Evolutionary conservation across 2,329 filamentous ascomycete species (phyloP), one percentile per base, ranked within the genome.

Genomic region (Tolypocladium tundrense): DNA sequence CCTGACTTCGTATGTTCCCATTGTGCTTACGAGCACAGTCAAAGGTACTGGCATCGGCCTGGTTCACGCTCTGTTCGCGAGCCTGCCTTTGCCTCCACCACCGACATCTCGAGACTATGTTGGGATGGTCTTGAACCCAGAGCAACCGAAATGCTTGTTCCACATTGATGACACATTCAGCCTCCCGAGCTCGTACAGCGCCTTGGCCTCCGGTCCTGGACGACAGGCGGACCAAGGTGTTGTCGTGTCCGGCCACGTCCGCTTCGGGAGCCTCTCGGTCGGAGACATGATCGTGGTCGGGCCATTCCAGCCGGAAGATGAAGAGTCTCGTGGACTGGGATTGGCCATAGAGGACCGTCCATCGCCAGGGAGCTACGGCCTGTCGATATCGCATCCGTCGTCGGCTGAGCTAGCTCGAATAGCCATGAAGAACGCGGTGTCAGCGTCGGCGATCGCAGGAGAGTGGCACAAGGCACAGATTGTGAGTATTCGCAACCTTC

Each of bases 131-230:
- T 67, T 84, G 56, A 84, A 85, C 59, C 83, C 83, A 0, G 79
- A 85, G 59, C 79, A 83, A 57, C 82, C 85, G 1, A 75, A 77
- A 5, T 82, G 82, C 40, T 74, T 97, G 2, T 97, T 97, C 67
- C 89, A 97, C 67, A 83, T 97, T 31, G 93, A 97, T 68, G 93
- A 97, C 64, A 85, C 91, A 1, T 97, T 96, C 70, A 88, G 83
- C 59, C 81, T 92, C 16, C 83, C 87, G 1, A 81, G 82, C 1
- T 83, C 85, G 1, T 85, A 85, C 61, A 60, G 61, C 65, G 60
- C 55, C 13, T 56, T 68, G 42, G 57, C 62, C 27, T 62, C 61
- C 8, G 60, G 57, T 16, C 50, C 60, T 6, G 57, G 60, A 5
- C 57, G 57, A 27, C 57, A 60, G 7, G n/a, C 59, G 1, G 78